Percentiles rank a stretch among this genome's conserved stretches.
Evolutionary conservation across 768 basidiomycete genomes (phyloP).

Genomic region (Amanita exitialis): DNA sequence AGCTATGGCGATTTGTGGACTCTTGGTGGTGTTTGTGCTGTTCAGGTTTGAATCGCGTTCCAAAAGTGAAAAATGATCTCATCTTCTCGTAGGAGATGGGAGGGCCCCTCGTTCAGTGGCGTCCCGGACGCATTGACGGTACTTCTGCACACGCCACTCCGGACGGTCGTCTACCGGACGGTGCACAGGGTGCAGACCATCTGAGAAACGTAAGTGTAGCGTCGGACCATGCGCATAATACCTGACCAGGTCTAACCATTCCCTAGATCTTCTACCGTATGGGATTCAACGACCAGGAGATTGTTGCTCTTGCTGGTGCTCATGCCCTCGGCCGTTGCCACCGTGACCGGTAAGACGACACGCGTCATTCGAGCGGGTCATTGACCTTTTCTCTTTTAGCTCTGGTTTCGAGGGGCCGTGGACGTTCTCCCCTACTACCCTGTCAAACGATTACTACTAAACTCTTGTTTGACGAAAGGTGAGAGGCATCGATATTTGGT

Average conservation of each 20-base stretch:
- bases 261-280: conserved; percentile 79
- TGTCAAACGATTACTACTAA: conserved; percentile 85
- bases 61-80: neutral
- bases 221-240: conserved; percentile 1
- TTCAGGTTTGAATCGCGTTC: conserved; percentile 40
- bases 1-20: conserved; percentile 97
- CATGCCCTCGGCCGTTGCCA: conserved; percentile 97
- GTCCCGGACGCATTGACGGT: conserved; percentile 88
- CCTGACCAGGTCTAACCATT: conserved; percentile 3
- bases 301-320: conserved; percentile 88
- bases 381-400: conserved; percentile 14
- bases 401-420: conserved; percentile 88
- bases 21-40: conserved; percentile 82
- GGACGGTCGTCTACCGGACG: conserved; percentile 88
- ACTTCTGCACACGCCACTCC: conserved; percentile 64
- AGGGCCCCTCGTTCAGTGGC: conserved; percentile 90
- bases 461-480: conserved; percentile 82
- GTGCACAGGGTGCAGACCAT: conserved; percentile 73
- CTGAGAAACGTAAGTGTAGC: conserved; percentile 53
- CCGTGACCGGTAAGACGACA: conserved; percentile 42
- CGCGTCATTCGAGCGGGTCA: neutral
- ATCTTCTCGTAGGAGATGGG: conserved; percentile 58
- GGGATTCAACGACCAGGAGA: conserved; percentile 97
- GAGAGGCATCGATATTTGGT: conserved; percentile 11
- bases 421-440: conserved; percentile 87